Evolutionary conservation across 192 early-diverging fungal genomes (phyloP), one percentile per base, ranked within the genome.

Genomic region (Chytriomyces sp.): DNA sequence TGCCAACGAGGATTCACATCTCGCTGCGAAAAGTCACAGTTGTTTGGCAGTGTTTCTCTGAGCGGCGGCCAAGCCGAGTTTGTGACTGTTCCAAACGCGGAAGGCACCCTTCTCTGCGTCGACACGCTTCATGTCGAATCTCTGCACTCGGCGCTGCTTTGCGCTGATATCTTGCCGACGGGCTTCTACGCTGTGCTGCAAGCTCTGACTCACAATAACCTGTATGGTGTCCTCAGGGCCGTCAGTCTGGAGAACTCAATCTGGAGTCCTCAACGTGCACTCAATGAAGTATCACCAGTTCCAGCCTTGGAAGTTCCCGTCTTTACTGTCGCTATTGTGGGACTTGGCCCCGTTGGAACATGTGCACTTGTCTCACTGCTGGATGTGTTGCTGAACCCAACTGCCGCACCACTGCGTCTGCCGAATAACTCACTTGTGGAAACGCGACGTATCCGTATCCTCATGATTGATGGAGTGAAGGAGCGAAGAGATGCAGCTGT

Each of bases 21-120:
- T 10, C 59, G 71, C 28, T 73, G 71, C 61, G 24, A 16, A 20
- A 7, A n/a, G 18, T n/a, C 60, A 16, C 13, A 7, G 13, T 18
- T 73, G 44, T 73, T 73, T 48, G 71, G 71, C 57, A 18, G 24
- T 10, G 48, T 23, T 20, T 1, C 50, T 23, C 68, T 89, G 48
- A 82, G 85, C 23, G 88, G 88, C 23, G 85, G 78, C 7, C 88
- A 89, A 62, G 83, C 86, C 6, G 84, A 89, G 79, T 89, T 85
- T 57, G 83, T 87, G 47, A 80, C 82, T 0, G 86, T 89, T 46
- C 86, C 88, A 11, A 59, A 84, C 60, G 88, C 88, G 9, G 64
- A 82, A 61, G 74, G 82, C 10, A 81, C 88, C 26, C 72, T 89
- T 26, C 70, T 89, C 49, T 20, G 7, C n/a, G 8, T 28, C 24